These are phyloP conservation scores for Rosa hybrid DNA, from an alignment of 331 rosid species.

Conservation along the genomic window DNA sequence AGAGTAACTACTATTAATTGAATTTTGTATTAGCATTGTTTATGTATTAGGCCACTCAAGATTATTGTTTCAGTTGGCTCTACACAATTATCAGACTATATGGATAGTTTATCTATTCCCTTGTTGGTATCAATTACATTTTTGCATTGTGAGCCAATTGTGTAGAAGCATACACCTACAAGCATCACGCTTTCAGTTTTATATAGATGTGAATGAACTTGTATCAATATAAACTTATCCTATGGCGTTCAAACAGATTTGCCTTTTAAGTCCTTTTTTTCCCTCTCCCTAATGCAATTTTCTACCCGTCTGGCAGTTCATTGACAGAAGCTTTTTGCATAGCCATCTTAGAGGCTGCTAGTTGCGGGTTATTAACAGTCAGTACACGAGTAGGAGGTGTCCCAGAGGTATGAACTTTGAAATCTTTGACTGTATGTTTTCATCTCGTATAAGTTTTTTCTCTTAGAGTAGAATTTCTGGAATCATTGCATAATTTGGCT, in stretches of 20 bases:
- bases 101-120: background rate
- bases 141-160: background rate
- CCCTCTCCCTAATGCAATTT: constrained; percentile 3
- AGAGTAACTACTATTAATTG: background rate
- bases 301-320: constrained; percentile 54
- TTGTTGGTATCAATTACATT: background rate
- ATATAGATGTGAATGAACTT: background rate
- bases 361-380: constrained; percentile 93
- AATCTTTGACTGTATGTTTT: background rate
- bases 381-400: constrained; percentile 97
- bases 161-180: background rate
- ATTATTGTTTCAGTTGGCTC: background rate
- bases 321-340: constrained; percentile 96
- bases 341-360: constrained; percentile 95
- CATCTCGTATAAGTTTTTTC: background rate
- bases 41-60: background rate
- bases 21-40: background rate
- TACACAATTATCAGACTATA: background rate
- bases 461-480: background rate
- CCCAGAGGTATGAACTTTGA: constrained; percentile 64
- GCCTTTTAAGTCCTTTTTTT: background rate
- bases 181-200: background rate
- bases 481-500: constrained; percentile 9
- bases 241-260: background rate
- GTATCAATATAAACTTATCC: background rate